A percentile compares a stretch with the other conserved stretches of the same genome.
Evolutionary conservation across 2,329 filamentous ascomycete genomes (phyloP).

Genomic region (Paracoccidioides lutzii): DNA sequence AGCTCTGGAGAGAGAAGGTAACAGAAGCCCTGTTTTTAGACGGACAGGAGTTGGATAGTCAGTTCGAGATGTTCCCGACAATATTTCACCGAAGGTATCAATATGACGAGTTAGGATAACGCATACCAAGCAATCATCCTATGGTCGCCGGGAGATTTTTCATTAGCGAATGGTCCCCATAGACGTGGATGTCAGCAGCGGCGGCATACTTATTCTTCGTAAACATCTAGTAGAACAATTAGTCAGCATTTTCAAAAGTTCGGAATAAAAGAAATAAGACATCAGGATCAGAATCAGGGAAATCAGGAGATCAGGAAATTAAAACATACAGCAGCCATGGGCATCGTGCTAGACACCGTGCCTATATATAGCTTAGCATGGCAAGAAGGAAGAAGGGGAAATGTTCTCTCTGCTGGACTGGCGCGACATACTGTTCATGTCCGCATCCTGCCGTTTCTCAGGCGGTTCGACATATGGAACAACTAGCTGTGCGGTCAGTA

Average conservation of each 20-base stretch:
- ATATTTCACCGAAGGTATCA: neutral
- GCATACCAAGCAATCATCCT: conserved; percentile 53
- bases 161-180: neutral
- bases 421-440: conserved; percentile 53
- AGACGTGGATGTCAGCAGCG: neutral
- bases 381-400: neutral
- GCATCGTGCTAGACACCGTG: conserved; percentile 63
- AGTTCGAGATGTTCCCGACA: neutral
- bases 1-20: conserved; percentile 36
- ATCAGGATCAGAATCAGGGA: too few relatives aligned
- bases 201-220: conserved; percentile 64
- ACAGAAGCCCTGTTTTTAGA: conserved; percentile 30
- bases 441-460: conserved; percentile 48
- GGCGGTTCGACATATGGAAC: conserved; percentile 75
- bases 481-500: conserved; percentile 40
- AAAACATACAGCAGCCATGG: conserved; percentile 67
- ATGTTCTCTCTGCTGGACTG: neutral
- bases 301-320: neutral
- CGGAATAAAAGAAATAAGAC: too few relatives aligned
- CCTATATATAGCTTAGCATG: conserved; percentile 24
- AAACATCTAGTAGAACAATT: conserved; percentile 54
- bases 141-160: conserved; percentile 1
- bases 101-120: neutral
- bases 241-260: neutral
- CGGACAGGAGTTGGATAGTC: neutral